These are phyloP conservation scores for Acacia confusa DNA, from an alignment of 306 rosid genomes.

Conservation along the genomic window DNA sequence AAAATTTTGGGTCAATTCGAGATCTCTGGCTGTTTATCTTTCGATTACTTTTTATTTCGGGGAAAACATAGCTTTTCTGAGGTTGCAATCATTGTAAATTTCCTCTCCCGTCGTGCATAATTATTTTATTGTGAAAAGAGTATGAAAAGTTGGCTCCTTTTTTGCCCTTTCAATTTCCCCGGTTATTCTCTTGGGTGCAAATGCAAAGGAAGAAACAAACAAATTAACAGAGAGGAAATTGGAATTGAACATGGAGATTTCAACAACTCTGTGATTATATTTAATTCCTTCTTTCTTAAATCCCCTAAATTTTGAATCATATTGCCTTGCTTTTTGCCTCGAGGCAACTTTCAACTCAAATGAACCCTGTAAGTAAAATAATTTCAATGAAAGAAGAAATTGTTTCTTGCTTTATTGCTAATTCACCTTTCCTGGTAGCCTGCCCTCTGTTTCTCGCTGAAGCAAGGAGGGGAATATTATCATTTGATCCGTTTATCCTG, in stretches of 20 bases:
- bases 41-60: slow-evolving; percentile 9
- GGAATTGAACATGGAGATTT: neutral
- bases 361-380: neutral
- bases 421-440: neutral
- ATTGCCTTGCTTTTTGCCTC: neutral
- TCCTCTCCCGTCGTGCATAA: neutral
- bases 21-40: neutral
- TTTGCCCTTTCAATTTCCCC: neutral
- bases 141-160: slow-evolving; percentile 8
- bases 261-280: neutral
- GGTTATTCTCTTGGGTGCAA: slow-evolving; percentile 13
- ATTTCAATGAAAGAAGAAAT: neutral
- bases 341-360: neutral
- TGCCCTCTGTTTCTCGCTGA: neutral
- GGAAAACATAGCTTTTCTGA: slow-evolving; percentile 4
- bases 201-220: neutral
- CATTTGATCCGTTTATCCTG: slow-evolving; percentile 3
- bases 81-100: neutral
- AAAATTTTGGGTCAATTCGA: neutral
- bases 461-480: neutral
- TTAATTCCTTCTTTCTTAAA: neutral
- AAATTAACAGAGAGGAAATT: neutral
- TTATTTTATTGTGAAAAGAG: neutral
- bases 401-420: neutral
- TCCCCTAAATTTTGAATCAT: neutral